A percentile compares a stretch with the other conserved stretches of the same genome.
Conservation (phyloP, 805 yeast genomes). For the Lachancea sp. region DNA sequence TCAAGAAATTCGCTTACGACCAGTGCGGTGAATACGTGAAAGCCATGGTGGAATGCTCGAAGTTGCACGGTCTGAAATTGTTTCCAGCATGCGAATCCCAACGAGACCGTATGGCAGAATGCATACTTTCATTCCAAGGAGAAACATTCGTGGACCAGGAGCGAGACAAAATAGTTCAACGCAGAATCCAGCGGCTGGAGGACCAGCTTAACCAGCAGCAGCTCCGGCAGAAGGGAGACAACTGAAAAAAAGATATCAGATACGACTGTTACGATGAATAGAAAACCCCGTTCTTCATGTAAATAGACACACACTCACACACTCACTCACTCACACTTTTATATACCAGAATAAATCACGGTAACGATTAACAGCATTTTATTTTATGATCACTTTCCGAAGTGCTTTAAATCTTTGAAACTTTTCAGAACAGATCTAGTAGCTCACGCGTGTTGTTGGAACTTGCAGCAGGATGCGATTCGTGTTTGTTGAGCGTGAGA, state of each 20-base stretch:
- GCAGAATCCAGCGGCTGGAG: constrained; percentile 42
- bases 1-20: constrained; percentile 61
- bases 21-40: constrained; percentile 64
- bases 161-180: constrained; percentile 55
- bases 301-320: background rate
- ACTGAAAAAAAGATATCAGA: background rate
- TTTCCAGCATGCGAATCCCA: constrained; percentile 59
- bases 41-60: constrained; percentile 60
- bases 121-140: constrained; percentile 56
- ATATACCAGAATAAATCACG: too few species aligned
- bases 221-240: background rate
- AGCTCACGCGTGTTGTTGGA: constrained; percentile 26
- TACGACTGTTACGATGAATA: background rate
- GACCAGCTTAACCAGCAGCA: constrained; percentile 12
- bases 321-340: too few species aligned
- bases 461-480: background rate
- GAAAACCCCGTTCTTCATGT: background rate
- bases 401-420: too few species aligned
- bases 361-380: too few species aligned
- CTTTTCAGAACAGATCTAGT: constrained; percentile 23
- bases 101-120: constrained; percentile 52
- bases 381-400: background rate
- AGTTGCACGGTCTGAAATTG: constrained; percentile 54
- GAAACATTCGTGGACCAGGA: constrained; percentile 63
- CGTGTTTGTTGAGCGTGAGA: constrained; percentile 2